Percentiles rank a stretch among this genome's conserved stretches.
These are phyloP conservation scores for Pyropia yezoensis DNA, from an alignment of 23 red algal species.

Conservation along the genomic window DNA sequence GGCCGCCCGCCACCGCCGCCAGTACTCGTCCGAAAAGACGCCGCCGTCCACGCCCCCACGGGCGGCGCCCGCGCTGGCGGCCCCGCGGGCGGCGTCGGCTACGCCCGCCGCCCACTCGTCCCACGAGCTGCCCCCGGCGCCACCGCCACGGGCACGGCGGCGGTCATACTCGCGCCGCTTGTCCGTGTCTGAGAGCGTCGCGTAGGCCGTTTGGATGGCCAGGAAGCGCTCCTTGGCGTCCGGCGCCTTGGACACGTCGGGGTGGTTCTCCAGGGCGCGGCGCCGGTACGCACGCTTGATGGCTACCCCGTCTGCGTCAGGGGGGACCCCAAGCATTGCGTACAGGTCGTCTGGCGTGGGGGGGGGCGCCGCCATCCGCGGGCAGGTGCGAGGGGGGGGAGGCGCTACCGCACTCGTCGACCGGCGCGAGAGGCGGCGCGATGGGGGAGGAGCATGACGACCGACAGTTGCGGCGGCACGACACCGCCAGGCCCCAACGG, in stretches of 20 bases:
- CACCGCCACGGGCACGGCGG: conserved; percentile 20
- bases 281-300: conserved; percentile 92
- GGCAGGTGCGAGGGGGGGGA: no score
- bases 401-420: no score
- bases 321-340: conserved; percentile 34
- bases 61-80: neutral
- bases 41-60: conserved; percentile 22
- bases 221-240: conserved; percentile 79
- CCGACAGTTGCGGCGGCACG: no score
- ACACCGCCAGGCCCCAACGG: no score
- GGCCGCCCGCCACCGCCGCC: conserved; percentile 22
- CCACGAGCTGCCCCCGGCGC: neutral
- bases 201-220: conserved; percentile 77
- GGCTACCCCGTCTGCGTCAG: conserved; percentile 35
- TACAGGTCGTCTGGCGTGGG: conserved; percentile 51
- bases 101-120: conserved; percentile 18
- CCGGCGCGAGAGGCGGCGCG: no score
- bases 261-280: conserved; percentile 74
- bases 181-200: conserved; percentile 55
- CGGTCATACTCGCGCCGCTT: conserved; percentile 47
- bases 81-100: neutral
- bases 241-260: conserved; percentile 82
- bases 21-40: conserved; percentile 12
- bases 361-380: neutral
- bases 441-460: no score